Base-by-base conservation (phyloP, 352 stramenopile species). In the Elongisporangium undulatum region DNA sequence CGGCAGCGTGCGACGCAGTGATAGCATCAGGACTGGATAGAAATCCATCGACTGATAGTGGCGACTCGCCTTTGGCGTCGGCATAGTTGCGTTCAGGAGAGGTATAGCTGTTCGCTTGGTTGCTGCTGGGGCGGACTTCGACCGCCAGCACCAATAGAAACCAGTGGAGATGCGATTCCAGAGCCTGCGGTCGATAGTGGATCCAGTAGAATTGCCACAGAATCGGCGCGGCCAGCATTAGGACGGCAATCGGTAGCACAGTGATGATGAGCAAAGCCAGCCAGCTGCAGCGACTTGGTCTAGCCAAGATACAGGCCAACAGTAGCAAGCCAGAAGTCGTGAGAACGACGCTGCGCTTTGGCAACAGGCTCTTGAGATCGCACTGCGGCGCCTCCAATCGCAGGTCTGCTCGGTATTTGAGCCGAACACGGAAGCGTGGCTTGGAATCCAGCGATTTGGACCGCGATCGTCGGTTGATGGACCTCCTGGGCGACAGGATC, bases 131-230 rank as follows among this genome's bases (percentile, higher is more conserved):
- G 13, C 62, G 67, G 48, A 79, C 50, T 51, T 79, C 71, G 9
- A 79, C 1, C 2, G 71, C 71, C 0, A 76, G 9, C 3, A 79
- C 51, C 39, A 65, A 70, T 4, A 79, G 13, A 51, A 76, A 79
- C 71, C 71, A 79, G 56, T 76, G 62, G 12, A 79, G 62, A 49
- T 75, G 60, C 9, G 66, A 64, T 45, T 74, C 67, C 45, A 74
- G 63, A 17, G 61, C 45, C 3, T 62, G 48, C 6, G 59, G 34
- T 9, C 66, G 60, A n/a, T 59, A 58, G 19, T 62, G 59, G 21
- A 56, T 56, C 9, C 56, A 51, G 53, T 74, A 75, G 13, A 58
- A 49, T 21, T 76, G 65, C 71, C 68, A 79, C 10, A 67, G 39
- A 9, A 75, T 20, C 13, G 68, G 68, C 0, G 61, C 62, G 4